Conservation (phyloP, 2,329 filamentous ascomycete genomes). For the Chrysoporthe cubensis region DNA sequence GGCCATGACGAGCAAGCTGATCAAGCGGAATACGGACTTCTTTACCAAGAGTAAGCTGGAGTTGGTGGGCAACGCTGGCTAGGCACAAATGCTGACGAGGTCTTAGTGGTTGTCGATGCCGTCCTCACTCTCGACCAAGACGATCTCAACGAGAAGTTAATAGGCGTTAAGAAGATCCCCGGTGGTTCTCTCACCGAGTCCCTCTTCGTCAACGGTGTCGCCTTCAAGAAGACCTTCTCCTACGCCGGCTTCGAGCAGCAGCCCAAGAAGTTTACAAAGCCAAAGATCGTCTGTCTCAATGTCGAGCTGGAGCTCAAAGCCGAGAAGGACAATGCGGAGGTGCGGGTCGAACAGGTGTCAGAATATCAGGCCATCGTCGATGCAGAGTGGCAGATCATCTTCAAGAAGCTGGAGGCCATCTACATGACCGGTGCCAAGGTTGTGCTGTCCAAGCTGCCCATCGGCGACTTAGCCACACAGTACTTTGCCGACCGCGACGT, state of each 20-base stretch:
- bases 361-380: slow-evolving; percentile 99
- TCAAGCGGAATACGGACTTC: slow-evolving; percentile 94
- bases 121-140: slow-evolving; percentile 95
- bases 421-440: slow-evolving; percentile 96
- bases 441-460: slow-evolving; percentile 94
- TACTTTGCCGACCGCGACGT: slow-evolving; percentile 97
- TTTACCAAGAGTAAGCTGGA: slow-evolving; percentile 86
- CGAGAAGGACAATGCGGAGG: slow-evolving; percentile 98
- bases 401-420: slow-evolving; percentile 96
- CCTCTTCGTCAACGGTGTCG: slow-evolving; percentile 95
- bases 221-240: slow-evolving; percentile 99
- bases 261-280: slow-evolving; percentile 91
- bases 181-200: slow-evolving; percentile 96
- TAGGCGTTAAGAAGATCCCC: slow-evolving; percentile 97
- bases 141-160: slow-evolving; percentile 96
- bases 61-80: background rate
- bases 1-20: slow-evolving; percentile 99
- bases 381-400: slow-evolving; percentile 99
- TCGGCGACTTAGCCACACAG: slow-evolving; percentile 96
- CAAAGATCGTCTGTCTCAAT: slow-evolving; percentile 96
- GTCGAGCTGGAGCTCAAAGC: slow-evolving; percentile 98
- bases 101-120: slow-evolving; percentile 91
- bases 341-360: slow-evolving; percentile 95
- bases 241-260: slow-evolving; percentile 99
- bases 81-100: slow-evolving; percentile 31